Evolutionary conservation across 2,329 filamentous ascomycete species (phyloP).

Genomic region (Camptophora hylomeconis): DNA sequence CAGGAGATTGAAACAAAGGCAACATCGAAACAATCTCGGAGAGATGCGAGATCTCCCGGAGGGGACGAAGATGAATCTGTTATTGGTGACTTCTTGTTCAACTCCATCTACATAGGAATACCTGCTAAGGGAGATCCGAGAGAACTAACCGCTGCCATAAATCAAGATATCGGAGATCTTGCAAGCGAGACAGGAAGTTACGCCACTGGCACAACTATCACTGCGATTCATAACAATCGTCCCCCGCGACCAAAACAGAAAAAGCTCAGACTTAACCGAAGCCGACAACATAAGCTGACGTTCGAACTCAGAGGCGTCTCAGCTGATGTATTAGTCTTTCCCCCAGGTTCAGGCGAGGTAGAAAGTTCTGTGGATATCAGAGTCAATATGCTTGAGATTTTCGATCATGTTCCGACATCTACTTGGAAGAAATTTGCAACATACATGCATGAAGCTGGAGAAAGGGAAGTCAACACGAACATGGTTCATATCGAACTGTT

Average conservation of each 20-base stretch:
- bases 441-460: conserved; percentile 77
- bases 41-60: conserved; percentile 41
- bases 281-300: conserved; percentile 85
- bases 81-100: conserved; percentile 93
- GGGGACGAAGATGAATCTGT: conserved; percentile 65
- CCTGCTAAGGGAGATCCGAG: conserved; percentile 73
- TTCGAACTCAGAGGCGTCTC: conserved; percentile 82
- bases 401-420: conserved; percentile 85
- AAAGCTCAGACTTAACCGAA: conserved; percentile 63
- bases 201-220: conserved; percentile 53
- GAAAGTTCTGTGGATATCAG: conserved; percentile 78
- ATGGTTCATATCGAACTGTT: conserved; percentile 86
- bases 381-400: conserved; percentile 73
- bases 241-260: conserved; percentile 31
- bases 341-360: conserved; percentile 63
- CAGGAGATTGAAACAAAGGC: conserved; percentile 75
- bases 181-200: conserved; percentile 82
- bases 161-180: conserved; percentile 73
- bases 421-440: conserved; percentile 98
- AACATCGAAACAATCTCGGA: conserved; percentile 54
- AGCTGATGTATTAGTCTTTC: conserved; percentile 69
- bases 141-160: conserved; percentile 72
- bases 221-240: conserved; percentile 25
- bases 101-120: conserved; percentile 95
- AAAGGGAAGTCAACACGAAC: conserved; percentile 69